These are phyloP conservation scores for Agrocybe chaxingu DNA, from an alignment of 768 basidiomycete genomes.

Conservation along the genomic window DNA sequence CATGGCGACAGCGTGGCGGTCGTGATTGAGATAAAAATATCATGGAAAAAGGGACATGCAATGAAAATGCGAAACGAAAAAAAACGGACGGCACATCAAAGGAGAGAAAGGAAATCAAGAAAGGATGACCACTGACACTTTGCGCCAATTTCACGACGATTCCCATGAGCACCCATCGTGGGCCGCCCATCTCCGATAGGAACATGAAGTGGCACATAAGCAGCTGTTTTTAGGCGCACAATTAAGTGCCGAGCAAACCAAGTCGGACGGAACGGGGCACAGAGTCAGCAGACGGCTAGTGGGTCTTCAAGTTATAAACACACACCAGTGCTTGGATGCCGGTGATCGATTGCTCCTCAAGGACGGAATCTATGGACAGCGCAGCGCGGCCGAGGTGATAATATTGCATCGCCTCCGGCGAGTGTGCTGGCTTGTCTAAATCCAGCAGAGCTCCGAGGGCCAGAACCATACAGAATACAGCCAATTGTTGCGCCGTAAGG, in stretches of 20 bases:
- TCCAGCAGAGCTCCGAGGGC: slow-evolving; percentile 64
- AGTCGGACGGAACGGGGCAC: not conserved
- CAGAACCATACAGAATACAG: slow-evolving; percentile 62
- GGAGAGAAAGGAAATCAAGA: slow-evolving; percentile 19
- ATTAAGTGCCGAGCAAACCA: not conserved
- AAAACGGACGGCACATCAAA: slow-evolving; percentile 2
- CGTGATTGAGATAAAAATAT: too few species aligned
- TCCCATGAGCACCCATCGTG: slow-evolving; percentile 70
- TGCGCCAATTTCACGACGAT: slow-evolving; percentile 68
- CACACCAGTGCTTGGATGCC: slow-evolving; percentile 65
- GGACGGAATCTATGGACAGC: slow-evolving; percentile 57
- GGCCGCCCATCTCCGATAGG: slow-evolving; percentile 48
- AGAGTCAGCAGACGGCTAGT: not conserved
- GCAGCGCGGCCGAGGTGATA: slow-evolving; percentile 61
- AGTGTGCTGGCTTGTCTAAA: slow-evolving; percentile 49
- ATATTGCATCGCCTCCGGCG: slow-evolving; percentile 52
- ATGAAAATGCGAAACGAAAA: slow-evolving; percentile 1
- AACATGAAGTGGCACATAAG: slow-evolving; percentile 57
- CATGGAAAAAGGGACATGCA: not conserved
- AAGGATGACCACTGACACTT: slow-evolving; percentile 41
- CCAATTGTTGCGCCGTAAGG: slow-evolving; percentile 49
- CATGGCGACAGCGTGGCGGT: too few species aligned
- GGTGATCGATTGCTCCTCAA: slow-evolving; percentile 61
- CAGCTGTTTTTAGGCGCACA: slow-evolving; percentile 35
- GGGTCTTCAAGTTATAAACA: slow-evolving; percentile 2